Conservation (phyloP, 2,329 filamentous ascomycete species). For the Paraphoma chrysanthemicola region DNA sequence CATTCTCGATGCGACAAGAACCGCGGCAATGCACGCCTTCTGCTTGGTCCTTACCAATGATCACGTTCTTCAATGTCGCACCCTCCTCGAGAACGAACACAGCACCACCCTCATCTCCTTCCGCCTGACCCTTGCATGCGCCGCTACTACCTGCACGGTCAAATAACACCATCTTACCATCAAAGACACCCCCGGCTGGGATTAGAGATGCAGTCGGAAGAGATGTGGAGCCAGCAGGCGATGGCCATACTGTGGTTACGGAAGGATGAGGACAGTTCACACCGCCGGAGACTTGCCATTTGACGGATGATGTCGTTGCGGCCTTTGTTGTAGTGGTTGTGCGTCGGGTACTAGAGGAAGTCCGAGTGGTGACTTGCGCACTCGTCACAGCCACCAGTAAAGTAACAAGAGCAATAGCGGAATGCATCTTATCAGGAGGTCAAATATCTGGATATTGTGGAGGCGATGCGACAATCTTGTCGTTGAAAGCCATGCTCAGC, state of each 20-base stretch:
- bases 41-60: slow-evolving; percentile 58
- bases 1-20: slow-evolving; percentile 55
- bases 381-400: too few species aligned
- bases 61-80: slow-evolving; percentile 59
- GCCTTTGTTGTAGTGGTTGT: not conserved
- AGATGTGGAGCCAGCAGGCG: not conserved
- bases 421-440: too few species aligned
- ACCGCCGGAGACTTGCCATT: not conserved
- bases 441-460: too few species aligned
- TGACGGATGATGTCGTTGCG: not conserved
- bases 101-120: slow-evolving; percentile 52
- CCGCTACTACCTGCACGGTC: slow-evolving; percentile 17
- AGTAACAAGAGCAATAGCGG: too few species aligned
- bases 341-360: not conserved
- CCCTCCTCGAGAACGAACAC: slow-evolving; percentile 59
- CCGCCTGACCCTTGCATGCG: slow-evolving; percentile 42
- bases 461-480: too few species aligned
- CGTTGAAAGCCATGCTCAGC: too few species aligned
- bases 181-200: slow-evolving; percentile 13
- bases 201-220: not conserved
- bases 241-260: not conserved
- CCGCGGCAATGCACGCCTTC: slow-evolving; percentile 62
- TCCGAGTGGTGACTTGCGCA: not conserved
- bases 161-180: slow-evolving; percentile 25
- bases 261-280: not conserved